Evolutionary conservation across 345 rosid species (phyloP).

Genomic region (Theobroma cacao): DNA sequence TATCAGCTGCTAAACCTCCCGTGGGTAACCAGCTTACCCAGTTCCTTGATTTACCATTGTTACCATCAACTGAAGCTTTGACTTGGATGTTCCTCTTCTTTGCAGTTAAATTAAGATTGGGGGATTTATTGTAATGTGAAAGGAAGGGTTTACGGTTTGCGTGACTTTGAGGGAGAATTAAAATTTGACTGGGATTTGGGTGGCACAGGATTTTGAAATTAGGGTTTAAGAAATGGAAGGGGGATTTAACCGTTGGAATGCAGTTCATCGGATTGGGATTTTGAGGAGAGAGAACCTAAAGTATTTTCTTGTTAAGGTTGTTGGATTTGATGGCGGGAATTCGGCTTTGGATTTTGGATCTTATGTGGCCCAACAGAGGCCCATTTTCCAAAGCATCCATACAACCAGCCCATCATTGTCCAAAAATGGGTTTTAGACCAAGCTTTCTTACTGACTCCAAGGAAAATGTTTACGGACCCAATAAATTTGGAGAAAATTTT

Average conservation of each 20-base stretch:
- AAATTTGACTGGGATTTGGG: constrained; percentile 4
- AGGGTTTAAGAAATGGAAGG: constrained; percentile 20
- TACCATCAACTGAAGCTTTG: constrained; percentile 36
- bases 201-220: constrained; percentile 21
- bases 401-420: no score
- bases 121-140: constrained; percentile 10
- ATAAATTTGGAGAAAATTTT: no score
- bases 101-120: neutral
- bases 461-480: no score
- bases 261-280: constrained; percentile 39
- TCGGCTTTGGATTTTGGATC: constrained; percentile 57
- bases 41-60: constrained; percentile 31
- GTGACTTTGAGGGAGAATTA: neutral
- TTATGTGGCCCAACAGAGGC: constrained; percentile 26
- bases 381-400: no score
- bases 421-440: no score
- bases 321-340: constrained; percentile 16
- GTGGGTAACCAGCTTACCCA: constrained; percentile 67
- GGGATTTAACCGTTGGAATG: constrained; percentile 27
- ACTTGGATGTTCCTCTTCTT: constrained; percentile 25
- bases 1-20: constrained; percentile 61
- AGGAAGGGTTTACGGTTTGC: constrained; percentile 22
- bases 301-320: neutral
- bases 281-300: neutral
- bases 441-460: no score